phyloP scores from a whole-genome alignment of 805 yeast genomes.

The Candida hispaniensis region DNA sequence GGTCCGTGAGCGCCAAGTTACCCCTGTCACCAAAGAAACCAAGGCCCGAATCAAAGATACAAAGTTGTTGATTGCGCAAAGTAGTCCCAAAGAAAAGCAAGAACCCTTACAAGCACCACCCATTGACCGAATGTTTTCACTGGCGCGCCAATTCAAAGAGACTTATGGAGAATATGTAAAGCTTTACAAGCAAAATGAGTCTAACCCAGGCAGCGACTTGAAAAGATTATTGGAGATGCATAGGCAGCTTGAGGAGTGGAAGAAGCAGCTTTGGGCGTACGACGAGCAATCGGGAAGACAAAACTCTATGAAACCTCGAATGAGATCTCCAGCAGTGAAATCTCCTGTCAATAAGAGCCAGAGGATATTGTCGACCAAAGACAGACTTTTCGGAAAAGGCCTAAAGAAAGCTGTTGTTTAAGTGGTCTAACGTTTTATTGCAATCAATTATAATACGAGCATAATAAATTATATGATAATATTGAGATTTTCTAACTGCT shows the following conservation, averaged over 20 bases:
- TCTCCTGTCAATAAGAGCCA: too few species aligned
- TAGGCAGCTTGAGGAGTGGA: constrained; percentile 43
- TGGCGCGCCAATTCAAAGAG: constrained; percentile 39
- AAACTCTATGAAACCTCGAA: too few species aligned
- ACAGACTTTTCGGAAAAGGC: constrained; percentile 11
- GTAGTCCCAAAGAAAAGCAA: constrained; percentile 23
- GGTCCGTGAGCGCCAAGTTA: too few species aligned
- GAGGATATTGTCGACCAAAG: constrained; percentile 12
- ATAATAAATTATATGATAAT: too few species aligned
- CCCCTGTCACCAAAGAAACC: too few species aligned
- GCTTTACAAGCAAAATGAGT: constrained; percentile 32
- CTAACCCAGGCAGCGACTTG: constrained; percentile 25
- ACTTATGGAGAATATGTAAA: constrained; percentile 41
- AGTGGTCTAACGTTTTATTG: too few species aligned
- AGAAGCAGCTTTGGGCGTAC: constrained; percentile 42
- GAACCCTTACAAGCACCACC: constrained; percentile 1
- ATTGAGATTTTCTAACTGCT: too few species aligned
- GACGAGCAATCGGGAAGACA: constrained; percentile 7
- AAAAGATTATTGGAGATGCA: constrained; percentile 42
- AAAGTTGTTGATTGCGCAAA: too few species aligned
- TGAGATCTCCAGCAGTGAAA: constrained; percentile 16
- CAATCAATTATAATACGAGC: too few species aligned
- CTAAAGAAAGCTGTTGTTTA: too few species aligned
- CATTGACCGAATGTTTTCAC: constrained; percentile 34
- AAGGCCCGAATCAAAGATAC: too few species aligned